Evolutionary conservation across 495 filamentous ascomycete genomes (phyloP).

Genomic region (Annulohypoxylon stygium): DNA sequence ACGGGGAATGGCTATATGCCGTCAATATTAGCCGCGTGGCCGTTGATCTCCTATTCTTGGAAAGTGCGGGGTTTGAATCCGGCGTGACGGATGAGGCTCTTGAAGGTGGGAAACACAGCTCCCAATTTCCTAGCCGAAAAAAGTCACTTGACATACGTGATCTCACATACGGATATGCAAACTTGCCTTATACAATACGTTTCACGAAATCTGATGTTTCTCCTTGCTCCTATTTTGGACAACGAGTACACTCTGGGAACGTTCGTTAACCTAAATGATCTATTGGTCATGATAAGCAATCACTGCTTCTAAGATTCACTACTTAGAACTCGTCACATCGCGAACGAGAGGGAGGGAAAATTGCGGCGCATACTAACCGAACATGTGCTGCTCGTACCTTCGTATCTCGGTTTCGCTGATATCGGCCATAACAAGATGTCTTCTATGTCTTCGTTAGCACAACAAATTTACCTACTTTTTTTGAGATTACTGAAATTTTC

Average conservation of each 20-base stretch:
- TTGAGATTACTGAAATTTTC: conserved; percentile 10
- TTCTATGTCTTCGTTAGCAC: conserved; percentile 36
- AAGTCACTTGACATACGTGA: conserved; percentile 30
- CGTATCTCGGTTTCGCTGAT: conserved; percentile 12
- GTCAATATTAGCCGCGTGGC: conserved; percentile 48
- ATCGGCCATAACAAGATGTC: conserved; percentile 6
- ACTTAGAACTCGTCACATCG: conserved; percentile 16
- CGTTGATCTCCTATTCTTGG: conserved; percentile 39
- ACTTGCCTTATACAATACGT: conserved; percentile 28
- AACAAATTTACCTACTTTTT: conserved; percentile 18
- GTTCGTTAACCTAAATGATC: conserved; percentile 36
- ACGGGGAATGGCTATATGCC: conserved; percentile 43
- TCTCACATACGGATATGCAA: conserved; percentile 9
- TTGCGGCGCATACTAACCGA: background rate
- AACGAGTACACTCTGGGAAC: conserved; percentile 29
- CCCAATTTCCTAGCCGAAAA: conserved; percentile 20
- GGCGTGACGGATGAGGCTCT: conserved; percentile 48
- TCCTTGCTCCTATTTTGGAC: conserved; percentile 31
- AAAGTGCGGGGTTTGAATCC: conserved; percentile 46
- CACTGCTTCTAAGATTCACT: conserved; percentile 25
- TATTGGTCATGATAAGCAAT: conserved; percentile 20
- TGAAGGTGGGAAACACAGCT: conserved; percentile 33
- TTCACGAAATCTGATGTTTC: conserved; percentile 33
- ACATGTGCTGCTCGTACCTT: background rate
- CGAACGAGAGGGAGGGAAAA: conserved; percentile 6